Evolutionary conservation across 139 green algal species (phyloP), one percentile per base, ranked within the genome.

Genomic region (Coccomyxa sp.): DNA sequence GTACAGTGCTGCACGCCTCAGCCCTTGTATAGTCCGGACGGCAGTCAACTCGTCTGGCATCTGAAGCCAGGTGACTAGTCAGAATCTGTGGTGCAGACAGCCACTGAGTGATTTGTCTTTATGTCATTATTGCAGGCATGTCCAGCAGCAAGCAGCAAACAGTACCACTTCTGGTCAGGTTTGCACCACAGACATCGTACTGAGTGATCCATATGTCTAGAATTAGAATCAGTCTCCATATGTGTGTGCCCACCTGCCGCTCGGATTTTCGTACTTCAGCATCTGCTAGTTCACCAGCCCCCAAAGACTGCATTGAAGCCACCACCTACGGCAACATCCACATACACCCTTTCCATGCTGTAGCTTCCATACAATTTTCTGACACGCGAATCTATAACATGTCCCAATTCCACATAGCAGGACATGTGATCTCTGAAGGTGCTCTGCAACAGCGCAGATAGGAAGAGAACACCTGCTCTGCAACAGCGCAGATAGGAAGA

Each of bases 301-400:
- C 88, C 83, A 95, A 79, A 0, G n/a, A 36, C 6, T 75, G 34
- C 68, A 95, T 77, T 31, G 87, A 88, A 0, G 75, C 81, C 54
- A 76, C 80, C 7, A 90, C 29, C 70, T 75, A 73, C 72, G 76
- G 24, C 27, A 38, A 35, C 76, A 73, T 27, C 24, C 4, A 39
- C 4, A 73, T 33, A n/a, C 24, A 39, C 7, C 38, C 12, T 35
- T 12, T 58, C 3, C 14, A 39, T 39, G 39, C 7, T 7, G 18
- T 37, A 22, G 12, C 10, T 14, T 27, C 44, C 10, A 58, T 14
- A 58, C 12, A 14, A 10, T 14, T 10, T 58, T 58, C 14, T 58
- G 10, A 14, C 44, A 58, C 44, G 10, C 14, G 44, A 14, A 58
- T 14, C 14, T 14, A 58, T 58, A 58, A 64, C 50, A 3, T 64